These are phyloP conservation scores for Camellia japonica DNA, from an alignment of 148 eudicot genomes.

Conservation along the genomic window DNA sequence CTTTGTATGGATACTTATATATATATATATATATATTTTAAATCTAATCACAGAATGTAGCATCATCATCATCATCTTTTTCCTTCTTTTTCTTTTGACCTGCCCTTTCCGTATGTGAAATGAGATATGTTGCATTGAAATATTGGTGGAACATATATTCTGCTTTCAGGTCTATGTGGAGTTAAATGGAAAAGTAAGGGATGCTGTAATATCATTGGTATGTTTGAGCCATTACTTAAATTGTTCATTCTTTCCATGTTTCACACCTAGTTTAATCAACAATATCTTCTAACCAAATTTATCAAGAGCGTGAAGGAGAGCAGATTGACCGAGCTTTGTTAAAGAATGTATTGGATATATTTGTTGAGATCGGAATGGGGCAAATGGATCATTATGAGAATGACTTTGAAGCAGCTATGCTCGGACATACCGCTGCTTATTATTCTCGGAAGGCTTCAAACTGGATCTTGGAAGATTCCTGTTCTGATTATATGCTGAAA, in stretches of 20 bases:
- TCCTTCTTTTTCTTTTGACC: neutral
- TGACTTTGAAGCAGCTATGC: no score
- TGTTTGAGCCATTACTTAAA: slow-evolving; percentile 17
- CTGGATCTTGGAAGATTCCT: slow-evolving; percentile 54
- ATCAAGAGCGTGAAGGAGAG: slow-evolving; percentile 90
- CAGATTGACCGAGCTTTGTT: slow-evolving; percentile 80
- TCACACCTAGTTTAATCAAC: neutral
- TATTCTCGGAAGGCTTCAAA: no score
- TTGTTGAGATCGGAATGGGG: slow-evolving; percentile 93
- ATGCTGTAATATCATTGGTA: slow-evolving; percentile 88
- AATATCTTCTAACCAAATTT: slow-evolving; percentile 47
- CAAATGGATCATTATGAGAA: no score
- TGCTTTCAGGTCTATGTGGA: slow-evolving; percentile 67
- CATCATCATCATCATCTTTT: neutral
- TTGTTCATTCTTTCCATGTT: slow-evolving; percentile 5
- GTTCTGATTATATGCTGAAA: slow-evolving; percentile 92
- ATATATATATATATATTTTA: no score
- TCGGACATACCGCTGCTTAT: no score
- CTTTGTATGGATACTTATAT: neutral
- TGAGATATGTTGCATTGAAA: neutral
- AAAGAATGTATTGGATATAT: slow-evolving; percentile 89
- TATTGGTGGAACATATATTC: slow-evolving; percentile 3
- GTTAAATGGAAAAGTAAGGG: slow-evolving; percentile 62
- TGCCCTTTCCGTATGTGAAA: slow-evolving; percentile 1
- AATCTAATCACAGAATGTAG: neutral